phyloP scores from a whole-genome alignment of 495 filamentous ascomycete genomes.

The Penicilliopsis zonata region DNA sequence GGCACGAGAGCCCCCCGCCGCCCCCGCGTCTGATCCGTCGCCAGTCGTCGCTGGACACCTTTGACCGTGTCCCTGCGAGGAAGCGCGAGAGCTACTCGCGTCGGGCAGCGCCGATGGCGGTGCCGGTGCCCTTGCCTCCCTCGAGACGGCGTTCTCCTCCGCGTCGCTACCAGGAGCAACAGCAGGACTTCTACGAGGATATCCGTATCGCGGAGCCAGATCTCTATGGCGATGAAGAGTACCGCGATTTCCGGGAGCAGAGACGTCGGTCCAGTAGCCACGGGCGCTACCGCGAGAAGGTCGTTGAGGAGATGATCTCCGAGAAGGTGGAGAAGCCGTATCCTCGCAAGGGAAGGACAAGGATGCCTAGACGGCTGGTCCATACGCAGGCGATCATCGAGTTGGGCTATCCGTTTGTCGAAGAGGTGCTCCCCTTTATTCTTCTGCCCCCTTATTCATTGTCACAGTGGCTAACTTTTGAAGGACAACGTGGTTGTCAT shows the following conservation, averaged over 20 bases:
- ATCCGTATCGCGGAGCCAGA: constrained; percentile 58
- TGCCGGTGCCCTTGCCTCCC: constrained; percentile 22
- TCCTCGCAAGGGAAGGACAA: constrained; percentile 78
- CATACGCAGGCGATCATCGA: constrained; percentile 68
- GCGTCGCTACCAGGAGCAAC: constrained; percentile 32
- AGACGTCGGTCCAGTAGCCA: constrained; percentile 23
- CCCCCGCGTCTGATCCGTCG: constrained; percentile 50
- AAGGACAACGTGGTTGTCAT: constrained; percentile 71
- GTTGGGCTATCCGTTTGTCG: constrained; percentile 72
- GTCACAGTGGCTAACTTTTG: constrained; percentile 12
- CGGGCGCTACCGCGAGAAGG: constrained; percentile 25
- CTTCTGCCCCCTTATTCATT: constrained; percentile 2
- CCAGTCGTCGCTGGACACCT: constrained; percentile 60
- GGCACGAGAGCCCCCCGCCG: constrained; percentile 27
- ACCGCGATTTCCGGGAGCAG: constrained; percentile 44
- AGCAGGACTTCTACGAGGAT: constrained; percentile 46
- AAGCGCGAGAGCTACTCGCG: constrained; percentile 40
- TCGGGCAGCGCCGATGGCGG: constrained; percentile 23
- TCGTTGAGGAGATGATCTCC: constrained; percentile 19
- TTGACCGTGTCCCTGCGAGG: constrained; percentile 53
- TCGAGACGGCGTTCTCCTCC: constrained; percentile 27
- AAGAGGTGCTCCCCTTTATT: constrained; percentile 48
- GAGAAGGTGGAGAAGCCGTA: constrained; percentile 36
- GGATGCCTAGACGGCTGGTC: constrained; percentile 66
- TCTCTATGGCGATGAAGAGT: constrained; percentile 56